Evolutionary conservation across 495 filamentous ascomycete species (phyloP), one percentile per base, ranked within the genome.

Genomic region (Aspergillus funiculosus): DNA sequence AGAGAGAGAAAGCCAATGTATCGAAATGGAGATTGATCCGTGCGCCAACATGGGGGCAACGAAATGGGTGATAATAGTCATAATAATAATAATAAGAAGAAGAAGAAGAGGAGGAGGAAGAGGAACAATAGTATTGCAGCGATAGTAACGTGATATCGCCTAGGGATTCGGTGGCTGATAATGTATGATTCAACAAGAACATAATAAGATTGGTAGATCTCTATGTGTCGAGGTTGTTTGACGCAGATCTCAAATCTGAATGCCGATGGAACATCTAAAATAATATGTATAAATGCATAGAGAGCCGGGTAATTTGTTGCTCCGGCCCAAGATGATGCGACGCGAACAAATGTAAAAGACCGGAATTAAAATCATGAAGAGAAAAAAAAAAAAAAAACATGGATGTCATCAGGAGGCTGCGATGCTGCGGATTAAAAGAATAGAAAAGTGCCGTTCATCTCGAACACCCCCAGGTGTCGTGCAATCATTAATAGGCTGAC

Each of bases 401-500:
- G n/a, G n/a, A n/a, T n/a, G n/a, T n/a, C n/a, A n/a, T n/a, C n/a
- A n/a, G n/a, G n/a, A n/a, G n/a, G n/a, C n/a, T n/a, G n/a, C n/a
- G 19, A 21, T n/a, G 34, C 5, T 39, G 15, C 22, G 18, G 10
- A 34, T 18, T 10, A 21, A 10, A 21, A 6, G 34, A 39, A 27
- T 6, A 27, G 28, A 13, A 6, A 15, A 14, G 24, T 21, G 11
- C 35, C 25, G 24, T 26, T 26, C n/a, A 13, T 39, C n/a, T 1
- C 28, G 22, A 38, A 15, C n/a, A 27, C 28, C 24, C 28, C 37
- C 14, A 26, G 44, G 45, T 58, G 52, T 59, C 53, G 51, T 62
- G 36, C 28, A 39, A 36, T 52, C 39, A 30, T 57, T 49, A 62
- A 7, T 43, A 56, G 27, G 62, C 40, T 2, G 60, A 60, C 30